Evolutionary conservation across 163 green algal species (phyloP).

Genomic region (Prototheca wickerhamii): DNA sequence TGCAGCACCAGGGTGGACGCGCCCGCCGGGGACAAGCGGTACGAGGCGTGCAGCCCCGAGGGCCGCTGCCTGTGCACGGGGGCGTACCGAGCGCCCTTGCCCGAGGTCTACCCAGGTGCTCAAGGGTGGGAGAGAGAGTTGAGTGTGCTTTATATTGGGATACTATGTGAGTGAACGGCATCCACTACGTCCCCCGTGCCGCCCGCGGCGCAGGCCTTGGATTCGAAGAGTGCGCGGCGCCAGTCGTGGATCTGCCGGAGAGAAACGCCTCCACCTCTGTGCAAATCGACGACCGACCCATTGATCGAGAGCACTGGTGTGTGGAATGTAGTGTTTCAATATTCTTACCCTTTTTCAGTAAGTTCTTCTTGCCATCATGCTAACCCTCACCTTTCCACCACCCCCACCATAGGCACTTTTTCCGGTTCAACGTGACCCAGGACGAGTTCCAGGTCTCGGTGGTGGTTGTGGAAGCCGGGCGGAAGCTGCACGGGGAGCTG

Average conservation of each 20-base stretch:
- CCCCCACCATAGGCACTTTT: constrained; percentile 22
- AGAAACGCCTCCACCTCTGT: constrained; percentile 1
- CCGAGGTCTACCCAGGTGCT: constrained; percentile 16
- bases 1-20: constrained; percentile 21
- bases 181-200: neutral
- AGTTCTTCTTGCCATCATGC: neutral
- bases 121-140: neutral
- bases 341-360: neutral
- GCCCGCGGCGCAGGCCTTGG: constrained; percentile 21
- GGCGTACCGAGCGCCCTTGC: constrained; percentile 28
- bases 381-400: neutral
- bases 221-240: constrained; percentile 39
- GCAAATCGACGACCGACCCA: constrained; percentile 12
- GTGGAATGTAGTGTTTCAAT: neutral
- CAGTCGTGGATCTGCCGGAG: constrained; percentile 7
- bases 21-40: constrained; percentile 22
- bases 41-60: constrained; percentile 23
- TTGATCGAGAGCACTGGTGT: constrained; percentile 7
- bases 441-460: constrained; percentile 37
- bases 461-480: constrained; percentile 13
- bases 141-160: neutral
- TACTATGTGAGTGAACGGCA: neutral
- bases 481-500: neutral
- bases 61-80: constrained; percentile 33
- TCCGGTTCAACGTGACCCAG: constrained; percentile 28